phyloP scores from a whole-genome alignment of 2,329 filamentous ascomycete species.

The Claviceps capensis region DNA sequence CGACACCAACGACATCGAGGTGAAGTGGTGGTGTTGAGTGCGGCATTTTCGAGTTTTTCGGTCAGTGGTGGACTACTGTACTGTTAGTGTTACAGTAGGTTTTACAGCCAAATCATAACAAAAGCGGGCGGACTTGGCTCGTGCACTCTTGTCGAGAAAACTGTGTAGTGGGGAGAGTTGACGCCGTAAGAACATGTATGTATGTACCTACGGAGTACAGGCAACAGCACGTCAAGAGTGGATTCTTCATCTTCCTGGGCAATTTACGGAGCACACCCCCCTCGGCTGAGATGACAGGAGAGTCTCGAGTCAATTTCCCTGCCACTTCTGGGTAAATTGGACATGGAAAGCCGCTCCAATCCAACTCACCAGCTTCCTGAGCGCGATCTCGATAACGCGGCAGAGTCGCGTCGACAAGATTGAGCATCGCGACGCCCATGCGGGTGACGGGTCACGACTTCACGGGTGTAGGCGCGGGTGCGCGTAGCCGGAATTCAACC shows the following conservation, averaged over 20 bases:
- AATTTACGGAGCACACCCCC: not conserved
- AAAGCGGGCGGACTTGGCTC: not conserved
- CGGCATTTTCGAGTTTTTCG: too few relatives aligned
- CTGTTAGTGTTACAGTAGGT: too few relatives aligned
- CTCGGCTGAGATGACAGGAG: not conserved
- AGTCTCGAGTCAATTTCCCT: not conserved
- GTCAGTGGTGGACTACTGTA: too few relatives aligned
- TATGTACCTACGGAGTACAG: not conserved
- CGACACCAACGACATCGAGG: too few relatives aligned
- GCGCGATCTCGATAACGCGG: slow-evolving; percentile 1
- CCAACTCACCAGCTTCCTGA: not conserved
- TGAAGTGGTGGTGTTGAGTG: too few relatives aligned
- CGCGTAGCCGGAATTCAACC: too few relatives aligned
- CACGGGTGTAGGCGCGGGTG: too few relatives aligned
- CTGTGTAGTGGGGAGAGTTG: too few relatives aligned
- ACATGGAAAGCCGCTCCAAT: not conserved
- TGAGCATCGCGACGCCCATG: not conserved
- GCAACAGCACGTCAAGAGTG: not conserved
- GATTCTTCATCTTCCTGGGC: not conserved
- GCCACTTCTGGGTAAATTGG: not conserved
- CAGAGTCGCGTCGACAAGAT: not conserved
- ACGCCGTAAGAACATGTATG: too few relatives aligned
- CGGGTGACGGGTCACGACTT: not conserved
- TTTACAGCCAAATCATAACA: too few relatives aligned
- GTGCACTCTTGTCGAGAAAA: not conserved